Conservation (phyloP, 1,139 yeast genomes). For the Yamadazyma taylorii region DNA sequence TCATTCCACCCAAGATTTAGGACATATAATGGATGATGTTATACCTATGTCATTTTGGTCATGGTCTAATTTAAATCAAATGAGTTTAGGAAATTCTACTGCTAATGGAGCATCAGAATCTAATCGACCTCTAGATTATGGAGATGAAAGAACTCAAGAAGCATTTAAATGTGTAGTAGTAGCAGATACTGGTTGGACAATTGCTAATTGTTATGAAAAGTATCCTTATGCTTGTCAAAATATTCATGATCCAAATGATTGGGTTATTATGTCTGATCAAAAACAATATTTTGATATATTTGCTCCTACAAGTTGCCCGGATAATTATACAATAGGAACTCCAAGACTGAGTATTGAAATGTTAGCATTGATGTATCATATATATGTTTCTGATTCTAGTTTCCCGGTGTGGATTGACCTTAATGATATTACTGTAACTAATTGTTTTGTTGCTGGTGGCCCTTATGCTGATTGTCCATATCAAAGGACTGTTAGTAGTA, state of each 20-base stretch:
- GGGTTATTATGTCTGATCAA: constrained; percentile 43
- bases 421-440: constrained; percentile 69
- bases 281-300: constrained; percentile 56
- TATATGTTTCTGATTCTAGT: constrained; percentile 18
- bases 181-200: constrained; percentile 51
- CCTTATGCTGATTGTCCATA: constrained; percentile 80
- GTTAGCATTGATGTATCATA: constrained; percentile 27
- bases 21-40: constrained; percentile 22
- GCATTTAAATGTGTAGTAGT: constrained; percentile 66
- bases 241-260: constrained; percentile 36
- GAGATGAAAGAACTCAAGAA: constrained; percentile 10
- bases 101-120: constrained; percentile 5
- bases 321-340: constrained; percentile 48
- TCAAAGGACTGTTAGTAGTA: constrained; percentile 50
- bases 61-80: constrained; percentile 39
- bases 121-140: constrained; percentile 2
- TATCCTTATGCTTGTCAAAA: constrained; percentile 59
- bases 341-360: constrained; percentile 53
- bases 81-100: constrained; percentile 3
- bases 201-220: constrained; percentile 61
- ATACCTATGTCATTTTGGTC: constrained; percentile 52
- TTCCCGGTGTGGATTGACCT: constrained; percentile 75
- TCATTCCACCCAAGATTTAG: too few species aligned
- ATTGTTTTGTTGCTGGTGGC: constrained; percentile 90
- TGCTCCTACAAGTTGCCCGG: constrained; percentile 51